Percentiles rank a stretch among this genome's conserved stretches.
Conservation (phyloP, 208 protist species). For the Leishmania turanica region DNA sequence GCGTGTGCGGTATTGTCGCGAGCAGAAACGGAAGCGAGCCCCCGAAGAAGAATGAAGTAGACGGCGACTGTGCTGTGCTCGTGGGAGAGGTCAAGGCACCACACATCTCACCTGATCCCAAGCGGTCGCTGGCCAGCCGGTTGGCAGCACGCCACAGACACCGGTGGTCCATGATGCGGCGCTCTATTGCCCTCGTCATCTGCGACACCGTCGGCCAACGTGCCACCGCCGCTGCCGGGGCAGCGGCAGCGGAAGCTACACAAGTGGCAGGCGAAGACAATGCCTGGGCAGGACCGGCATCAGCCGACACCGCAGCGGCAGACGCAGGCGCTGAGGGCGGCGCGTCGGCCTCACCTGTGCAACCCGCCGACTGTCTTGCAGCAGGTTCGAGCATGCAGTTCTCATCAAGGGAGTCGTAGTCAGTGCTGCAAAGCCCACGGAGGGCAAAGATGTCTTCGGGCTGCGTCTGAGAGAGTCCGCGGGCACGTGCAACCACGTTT, state of each 20-base stretch:
- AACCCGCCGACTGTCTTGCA: not conserved
- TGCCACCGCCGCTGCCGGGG: not conserved
- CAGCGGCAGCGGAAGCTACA: not conserved
- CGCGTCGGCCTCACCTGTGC: not conserved
- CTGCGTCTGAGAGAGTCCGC: not conserved
- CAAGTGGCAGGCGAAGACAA: not conserved
- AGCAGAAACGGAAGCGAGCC: not conserved
- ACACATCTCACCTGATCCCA: no score
- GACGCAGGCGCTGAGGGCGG: not conserved
- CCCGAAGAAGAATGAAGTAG: not conserved
- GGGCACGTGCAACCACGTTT: not conserved
- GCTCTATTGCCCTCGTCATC: constrained; percentile 6
- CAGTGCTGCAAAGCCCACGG: not conserved
- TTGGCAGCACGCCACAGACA: constrained; percentile 8
- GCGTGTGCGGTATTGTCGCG: not conserved
- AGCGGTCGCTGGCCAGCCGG: not conserved
- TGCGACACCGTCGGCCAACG: constrained; percentile 4
- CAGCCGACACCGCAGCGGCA: not conserved
- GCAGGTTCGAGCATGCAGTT: not conserved
- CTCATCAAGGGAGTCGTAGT: not conserved
- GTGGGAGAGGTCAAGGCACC: not conserved
- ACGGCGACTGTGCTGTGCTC: not conserved
- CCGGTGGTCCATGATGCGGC: constrained; percentile 1
- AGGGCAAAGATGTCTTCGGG: not conserved
- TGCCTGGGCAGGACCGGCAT: not conserved